These are phyloP conservation scores for Rhododendron ovatum DNA, from an alignment of 148 eudicot species.

Conservation along the genomic window DNA sequence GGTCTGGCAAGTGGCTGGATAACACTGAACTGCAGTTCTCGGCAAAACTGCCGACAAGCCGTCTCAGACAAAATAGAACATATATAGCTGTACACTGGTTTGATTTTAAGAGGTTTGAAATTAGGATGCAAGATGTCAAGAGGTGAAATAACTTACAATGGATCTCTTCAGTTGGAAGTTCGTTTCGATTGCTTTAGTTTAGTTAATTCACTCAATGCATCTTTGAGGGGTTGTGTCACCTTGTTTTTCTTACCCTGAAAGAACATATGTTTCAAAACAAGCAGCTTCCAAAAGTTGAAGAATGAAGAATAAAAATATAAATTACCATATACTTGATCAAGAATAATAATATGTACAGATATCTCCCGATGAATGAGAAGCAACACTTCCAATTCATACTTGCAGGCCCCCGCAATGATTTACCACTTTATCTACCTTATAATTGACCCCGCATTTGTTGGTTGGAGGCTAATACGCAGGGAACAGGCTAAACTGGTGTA, in stretches of 20 bases:
- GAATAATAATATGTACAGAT: neutral
- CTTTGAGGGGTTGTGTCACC: slow-evolving; percentile 49
- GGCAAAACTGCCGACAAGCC: neutral
- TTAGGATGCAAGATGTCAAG: neutral
- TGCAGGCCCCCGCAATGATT: neutral
- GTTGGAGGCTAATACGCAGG: neutral
- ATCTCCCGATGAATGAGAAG: neutral
- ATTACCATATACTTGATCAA: neutral
- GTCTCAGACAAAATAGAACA: neutral
- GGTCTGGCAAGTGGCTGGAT: neutral
- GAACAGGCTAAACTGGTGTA: slow-evolving; percentile 2
- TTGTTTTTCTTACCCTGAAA: slow-evolving; percentile 50
- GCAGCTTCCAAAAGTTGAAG: slow-evolving; percentile 1
- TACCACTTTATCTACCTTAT: neutral
- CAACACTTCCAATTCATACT: neutral
- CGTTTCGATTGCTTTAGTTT: slow-evolving; percentile 33
- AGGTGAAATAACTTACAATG: slow-evolving; percentile 8
- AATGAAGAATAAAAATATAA: neutral
- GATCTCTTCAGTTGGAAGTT: neutral
- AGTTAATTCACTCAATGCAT: slow-evolving; percentile 44
- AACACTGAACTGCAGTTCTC: neutral
- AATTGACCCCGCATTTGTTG: neutral
- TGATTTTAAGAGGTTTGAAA: neutral
- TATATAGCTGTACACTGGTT: neutral
- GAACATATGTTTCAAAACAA: neutral